Base-by-base conservation (phyloP, 1,284 basidiomycete species). In the Agroathelia rolfsii region DNA sequence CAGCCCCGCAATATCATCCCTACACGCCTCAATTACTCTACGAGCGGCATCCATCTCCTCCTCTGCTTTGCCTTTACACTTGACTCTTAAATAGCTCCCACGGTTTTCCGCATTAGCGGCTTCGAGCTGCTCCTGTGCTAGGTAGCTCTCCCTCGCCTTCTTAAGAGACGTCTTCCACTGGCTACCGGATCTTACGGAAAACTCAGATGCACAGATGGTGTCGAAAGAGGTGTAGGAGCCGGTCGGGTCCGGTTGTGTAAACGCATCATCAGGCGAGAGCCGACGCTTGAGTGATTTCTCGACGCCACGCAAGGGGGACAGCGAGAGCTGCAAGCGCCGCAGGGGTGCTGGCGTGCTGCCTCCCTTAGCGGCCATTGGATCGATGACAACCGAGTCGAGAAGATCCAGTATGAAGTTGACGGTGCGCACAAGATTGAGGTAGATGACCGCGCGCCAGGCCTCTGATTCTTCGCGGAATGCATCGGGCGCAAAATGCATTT, bases 381-480 rank as follows among this genome's bases (percentile, higher is more conserved):
- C n/a, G n/a, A n/a, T n/a, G n/a, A n/a, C n/a, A n/a, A n/a, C n/a
- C n/a, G n/a, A n/a, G 14, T 50, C 44, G 11, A 74, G 50, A 34
- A 67, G 45, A 31, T 67, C 62, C 17, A 76, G 56, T 28, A 76
- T 59, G 47, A 68, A 67, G 46, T 70, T 73, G 41, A 75, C 63
- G 24, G 69, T 70, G 35, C 69, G 67, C 32, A 73, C 64, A 37
- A 77, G 67, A 48, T 77, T 77, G 43, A 76, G 64, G 43, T 74
- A 68, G 34, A 78, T 72, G 40, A 77, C 64, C 3, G 72, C 65
- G 16, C 71, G 63, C 73, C 74, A 78, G 27, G 66, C 57, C 32
- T 64, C 65, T 12, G 65, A 62, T 47, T 78, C 72, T 1, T 64
- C 60, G 30, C 62, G 52, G 46, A 79, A 76, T 1, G 72, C 61